Percentiles rank a stretch among this genome's conserved stretches.
phyloP scores from a whole-genome alignment of 1,139 yeast genomes.

The Lodderomyces metapsilosis region DNA sequence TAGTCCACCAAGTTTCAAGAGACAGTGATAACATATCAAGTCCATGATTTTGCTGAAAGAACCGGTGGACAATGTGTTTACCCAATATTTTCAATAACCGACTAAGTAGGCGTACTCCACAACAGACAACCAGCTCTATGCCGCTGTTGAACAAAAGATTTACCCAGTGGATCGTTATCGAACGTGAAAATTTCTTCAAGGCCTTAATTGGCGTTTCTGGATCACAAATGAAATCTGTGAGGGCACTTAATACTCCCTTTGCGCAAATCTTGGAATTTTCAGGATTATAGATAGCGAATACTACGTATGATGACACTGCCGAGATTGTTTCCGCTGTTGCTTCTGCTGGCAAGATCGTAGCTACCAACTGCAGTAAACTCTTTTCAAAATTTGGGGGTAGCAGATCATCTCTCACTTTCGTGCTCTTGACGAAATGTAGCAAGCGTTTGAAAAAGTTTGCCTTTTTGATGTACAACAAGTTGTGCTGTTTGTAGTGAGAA shows the following conservation, averaged over 20 bases:
- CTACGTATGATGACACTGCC: conserved; percentile 33
- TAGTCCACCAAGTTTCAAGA: conserved; percentile 47
- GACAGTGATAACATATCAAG: conserved; percentile 49
- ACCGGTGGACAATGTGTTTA: conserved; percentile 44
- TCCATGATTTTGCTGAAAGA: conserved; percentile 54
- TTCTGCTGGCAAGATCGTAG: conserved; percentile 27
- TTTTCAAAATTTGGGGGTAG: conserved; percentile 16
- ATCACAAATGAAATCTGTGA: conserved; percentile 34
- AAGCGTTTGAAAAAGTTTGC: conserved; percentile 55
- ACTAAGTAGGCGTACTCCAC: conserved; percentile 51
- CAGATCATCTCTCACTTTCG: conserved; percentile 15
- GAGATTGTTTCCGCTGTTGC: conserved; percentile 39
- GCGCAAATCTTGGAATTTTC: conserved; percentile 33
- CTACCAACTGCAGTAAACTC: conserved; percentile 22
- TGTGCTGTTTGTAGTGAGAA: conserved; percentile 50
- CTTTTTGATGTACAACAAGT: conserved; percentile 48
- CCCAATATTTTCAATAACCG: conserved; percentile 50
- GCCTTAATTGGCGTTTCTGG: conserved; percentile 32
- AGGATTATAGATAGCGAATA: conserved; percentile 33
- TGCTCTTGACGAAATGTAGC: conserved; percentile 48
- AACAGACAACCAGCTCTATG: conserved; percentile 39
- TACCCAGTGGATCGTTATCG: conserved; percentile 66
- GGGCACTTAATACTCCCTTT: conserved; percentile 23
- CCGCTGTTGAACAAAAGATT: conserved; percentile 49
- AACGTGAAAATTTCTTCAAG: conserved; percentile 49